Percentiles rank a stretch among this genome's conserved stretches.
These are phyloP conservation scores for Backusella westeae DNA, from an alignment of 192 early-diverging fungal genomes.

Conservation along the genomic window DNA sequence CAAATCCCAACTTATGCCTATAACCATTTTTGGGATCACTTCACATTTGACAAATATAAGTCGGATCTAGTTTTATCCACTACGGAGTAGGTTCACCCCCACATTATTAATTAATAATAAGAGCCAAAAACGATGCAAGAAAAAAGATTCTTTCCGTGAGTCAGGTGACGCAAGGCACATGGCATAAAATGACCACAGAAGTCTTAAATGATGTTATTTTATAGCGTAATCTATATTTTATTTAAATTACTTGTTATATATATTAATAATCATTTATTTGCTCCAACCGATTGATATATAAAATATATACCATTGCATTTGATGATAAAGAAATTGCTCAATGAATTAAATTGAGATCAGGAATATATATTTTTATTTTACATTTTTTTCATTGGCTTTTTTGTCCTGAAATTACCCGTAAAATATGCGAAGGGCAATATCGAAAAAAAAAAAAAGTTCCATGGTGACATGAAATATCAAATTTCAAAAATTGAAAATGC, in stretches of 20 bases:
- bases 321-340: no score
- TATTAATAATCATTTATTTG: not conserved
- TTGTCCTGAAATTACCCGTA: not conserved
- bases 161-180: not conserved
- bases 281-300: not conserved
- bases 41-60: not conserved
- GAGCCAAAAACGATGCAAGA: not conserved
- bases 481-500: no score
- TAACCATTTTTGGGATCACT: not conserved
- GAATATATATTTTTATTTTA: not conserved
- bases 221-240: not conserved
- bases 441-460: no score
- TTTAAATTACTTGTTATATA: not conserved
- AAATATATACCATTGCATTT: no score
- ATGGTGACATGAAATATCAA: no score
- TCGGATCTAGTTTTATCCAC: conserved; percentile 2
- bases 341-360: not conserved
- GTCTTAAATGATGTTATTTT: conserved; percentile 6
- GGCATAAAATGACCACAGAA: not conserved
- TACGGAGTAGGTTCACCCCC: not conserved
- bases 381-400: not conserved
- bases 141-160: not conserved
- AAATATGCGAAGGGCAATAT: not conserved
- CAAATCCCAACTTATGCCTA: not conserved
- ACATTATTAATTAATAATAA: not conserved